Base-by-base conservation (phyloP, 495 filamentous ascomycete species). In the Pseudevernia furfuracea region DNA sequence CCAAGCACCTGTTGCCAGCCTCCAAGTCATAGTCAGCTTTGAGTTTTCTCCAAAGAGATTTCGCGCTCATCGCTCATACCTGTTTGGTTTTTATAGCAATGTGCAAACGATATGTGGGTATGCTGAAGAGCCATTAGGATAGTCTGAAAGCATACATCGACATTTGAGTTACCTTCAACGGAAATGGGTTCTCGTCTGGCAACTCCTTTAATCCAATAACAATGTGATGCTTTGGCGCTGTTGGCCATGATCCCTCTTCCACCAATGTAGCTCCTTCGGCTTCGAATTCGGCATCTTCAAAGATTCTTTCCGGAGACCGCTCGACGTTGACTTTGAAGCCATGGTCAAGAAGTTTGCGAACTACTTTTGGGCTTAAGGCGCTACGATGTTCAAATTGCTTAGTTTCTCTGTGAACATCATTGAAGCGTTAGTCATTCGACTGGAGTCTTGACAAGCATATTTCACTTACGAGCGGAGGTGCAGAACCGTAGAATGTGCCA, bases 191-290 rank as follows among this genome's bases (percentile, higher is more conserved):
- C 69, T 96, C 88, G 71, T 95, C 91, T 10, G 89, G 90, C 21
- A 97, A 81, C 79, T 97, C 94, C 82, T 98, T 98, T 58, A 98
- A 81, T 44, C 94, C 93, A 66, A 97, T 81, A 14, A 68, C 90
- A 71, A 91, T 90, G 71, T 92, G 84, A 63, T 91, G 85, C 67
- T 81, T 78, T 30, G 94, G 91, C 0, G 86, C 89, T 71, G 81
- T 79, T 69, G 79, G 80, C 93, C 94, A 97, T 56, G 85, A 90
- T 37, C 89, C 87, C 70, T 90, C 87, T 21, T 86, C 84, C 8
- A 96, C 89, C n/a, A 97, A 79, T 6, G 78, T 86, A 34, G 86
- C 88, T 38, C 91, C 92, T 25, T 85, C 79, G 2, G 55, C 36
- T 43, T 71, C 75, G 72, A 84, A 87, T 72, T 87, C 85, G 59